phyloP scores from a whole-genome alignment of 78 protist genomes.

The Dictyostelium brefeldianum region DNA sequence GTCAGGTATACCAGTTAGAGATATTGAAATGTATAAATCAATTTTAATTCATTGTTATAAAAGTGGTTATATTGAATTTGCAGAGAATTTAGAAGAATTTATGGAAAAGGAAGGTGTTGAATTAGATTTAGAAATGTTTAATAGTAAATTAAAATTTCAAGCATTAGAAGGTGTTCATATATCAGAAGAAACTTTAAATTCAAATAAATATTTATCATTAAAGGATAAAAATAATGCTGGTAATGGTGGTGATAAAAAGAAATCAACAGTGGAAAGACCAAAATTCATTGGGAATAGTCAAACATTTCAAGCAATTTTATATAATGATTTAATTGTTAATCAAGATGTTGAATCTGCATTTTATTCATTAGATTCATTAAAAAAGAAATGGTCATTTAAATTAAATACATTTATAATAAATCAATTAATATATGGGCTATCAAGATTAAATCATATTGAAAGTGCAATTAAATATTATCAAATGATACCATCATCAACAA shows the following conservation, averaged over 20 bases:
- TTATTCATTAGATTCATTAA: background rate
- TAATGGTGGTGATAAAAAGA: background rate
- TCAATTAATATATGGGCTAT: conserved; percentile 12
- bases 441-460: background rate
- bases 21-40: conserved; percentile 18
- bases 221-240: background rate
- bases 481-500: background rate
- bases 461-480: background rate
- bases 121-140: conserved; percentile 53
- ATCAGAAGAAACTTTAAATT: background rate
- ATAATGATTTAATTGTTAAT: background rate
- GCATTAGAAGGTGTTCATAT: conserved; percentile 1
- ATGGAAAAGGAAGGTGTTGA: conserved; percentile 31
- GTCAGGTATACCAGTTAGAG: background rate
- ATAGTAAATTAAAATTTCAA: conserved; percentile 12
- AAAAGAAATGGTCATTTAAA: conserved; percentile 39
- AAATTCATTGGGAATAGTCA: conserved; percentile 7
- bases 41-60: conserved; percentile 35
- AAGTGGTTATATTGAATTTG: conserved; percentile 11
- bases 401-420: background rate
- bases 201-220: background rate
- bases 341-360: background rate
- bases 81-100: conserved; percentile 5
- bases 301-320: background rate
- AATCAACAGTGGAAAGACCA: background rate